Percentiles rank a stretch among this genome's conserved stretches.
Evolutionary conservation across 2,329 filamentous ascomycete species (phyloP).

Genomic region (Diaporthe vaccinii): DNA sequence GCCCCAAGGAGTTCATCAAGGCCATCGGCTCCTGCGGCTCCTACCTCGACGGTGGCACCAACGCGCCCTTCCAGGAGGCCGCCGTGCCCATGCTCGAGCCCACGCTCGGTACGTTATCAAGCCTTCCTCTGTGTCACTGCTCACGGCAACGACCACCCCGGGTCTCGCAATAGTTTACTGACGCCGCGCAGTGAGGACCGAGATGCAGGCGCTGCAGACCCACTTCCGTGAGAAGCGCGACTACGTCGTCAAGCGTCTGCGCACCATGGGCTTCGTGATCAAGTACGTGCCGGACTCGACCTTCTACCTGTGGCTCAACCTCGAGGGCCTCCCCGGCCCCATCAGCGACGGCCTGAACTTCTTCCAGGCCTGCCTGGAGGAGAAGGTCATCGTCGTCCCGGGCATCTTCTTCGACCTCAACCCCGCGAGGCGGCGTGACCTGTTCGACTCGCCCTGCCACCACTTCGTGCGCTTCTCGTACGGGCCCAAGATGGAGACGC

Average conservation of each 20-base stretch:
- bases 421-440: slow-evolving; percentile 86
- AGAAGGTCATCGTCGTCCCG: slow-evolving; percentile 96
- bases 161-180: background rate
- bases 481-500: slow-evolving; percentile 83
- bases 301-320: slow-evolving; percentile 88
- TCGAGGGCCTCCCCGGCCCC: slow-evolving; percentile 77
- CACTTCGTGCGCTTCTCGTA: slow-evolving; percentile 90
- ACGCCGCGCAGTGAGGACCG: slow-evolving; percentile 71
- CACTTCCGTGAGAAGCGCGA: slow-evolving; percentile 96
- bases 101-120: slow-evolving; percentile 55
- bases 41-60: slow-evolving; percentile 94
- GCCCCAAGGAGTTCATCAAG: slow-evolving; percentile 95
- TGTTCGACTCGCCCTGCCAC: slow-evolving; percentile 96
- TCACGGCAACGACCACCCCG: background rate
- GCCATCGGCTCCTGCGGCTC: slow-evolving; percentile 93
- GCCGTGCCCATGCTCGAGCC: slow-evolving; percentile 95
- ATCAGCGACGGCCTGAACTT: slow-evolving; percentile 97
- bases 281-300: slow-evolving; percentile 89
- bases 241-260: slow-evolving; percentile 84
- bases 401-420: slow-evolving; percentile 99
- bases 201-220: slow-evolving; percentile 90
- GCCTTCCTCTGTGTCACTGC: background rate
- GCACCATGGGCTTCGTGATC: slow-evolving; percentile 89
- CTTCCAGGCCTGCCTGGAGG: slow-evolving; percentile 92
- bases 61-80: slow-evolving; percentile 93